phyloP scores from a whole-genome alignment of 306 rosid species.

The Pyrus bretschneideri region DNA sequence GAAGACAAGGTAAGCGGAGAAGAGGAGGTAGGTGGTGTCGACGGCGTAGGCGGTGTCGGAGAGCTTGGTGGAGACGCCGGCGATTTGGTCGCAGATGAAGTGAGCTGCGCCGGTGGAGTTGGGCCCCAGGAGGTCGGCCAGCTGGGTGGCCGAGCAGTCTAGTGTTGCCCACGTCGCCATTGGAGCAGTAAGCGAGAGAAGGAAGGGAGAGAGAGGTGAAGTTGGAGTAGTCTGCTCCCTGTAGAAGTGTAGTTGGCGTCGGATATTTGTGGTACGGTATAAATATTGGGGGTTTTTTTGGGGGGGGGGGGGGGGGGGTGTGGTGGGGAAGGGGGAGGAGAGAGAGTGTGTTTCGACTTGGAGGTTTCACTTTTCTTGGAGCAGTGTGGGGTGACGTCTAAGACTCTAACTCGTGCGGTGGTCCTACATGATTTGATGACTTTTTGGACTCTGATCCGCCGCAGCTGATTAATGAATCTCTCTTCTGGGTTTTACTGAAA shows the following conservation, averaged over 20 bases:
- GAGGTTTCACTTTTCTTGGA: background rate
- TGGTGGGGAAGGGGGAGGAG: background rate
- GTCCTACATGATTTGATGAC: background rate
- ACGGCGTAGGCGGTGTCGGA: conserved; percentile 46
- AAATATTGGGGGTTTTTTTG: background rate
- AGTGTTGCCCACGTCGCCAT: conserved; percentile 25
- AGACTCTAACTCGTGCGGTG: background rate
- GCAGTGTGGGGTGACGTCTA: background rate
- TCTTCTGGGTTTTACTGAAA: no score
- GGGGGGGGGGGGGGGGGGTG: background rate
- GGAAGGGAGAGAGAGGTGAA: background rate
- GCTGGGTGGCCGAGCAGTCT: conserved; percentile 28
- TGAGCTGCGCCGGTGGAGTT: conserved; percentile 53
- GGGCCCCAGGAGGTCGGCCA: conserved; percentile 46
- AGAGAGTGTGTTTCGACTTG: background rate
- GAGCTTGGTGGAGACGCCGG: conserved; percentile 28
- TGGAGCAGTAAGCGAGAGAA: background rate
- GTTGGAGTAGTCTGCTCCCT: background rate
- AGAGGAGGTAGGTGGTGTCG: conserved; percentile 75
- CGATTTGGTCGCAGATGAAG: conserved; percentile 47
- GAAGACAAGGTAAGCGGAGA: conserved; percentile 94
- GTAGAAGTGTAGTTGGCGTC: background rate
- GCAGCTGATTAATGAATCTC: background rate
- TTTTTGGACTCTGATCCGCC: no score
- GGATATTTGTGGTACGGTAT: background rate